Percentiles rank a stretch among this genome's conserved stretches.
These are phyloP conservation scores for Pythium dissotocum DNA, from an alignment of 352 stramenopile species.

Conservation along the genomic window DNA sequence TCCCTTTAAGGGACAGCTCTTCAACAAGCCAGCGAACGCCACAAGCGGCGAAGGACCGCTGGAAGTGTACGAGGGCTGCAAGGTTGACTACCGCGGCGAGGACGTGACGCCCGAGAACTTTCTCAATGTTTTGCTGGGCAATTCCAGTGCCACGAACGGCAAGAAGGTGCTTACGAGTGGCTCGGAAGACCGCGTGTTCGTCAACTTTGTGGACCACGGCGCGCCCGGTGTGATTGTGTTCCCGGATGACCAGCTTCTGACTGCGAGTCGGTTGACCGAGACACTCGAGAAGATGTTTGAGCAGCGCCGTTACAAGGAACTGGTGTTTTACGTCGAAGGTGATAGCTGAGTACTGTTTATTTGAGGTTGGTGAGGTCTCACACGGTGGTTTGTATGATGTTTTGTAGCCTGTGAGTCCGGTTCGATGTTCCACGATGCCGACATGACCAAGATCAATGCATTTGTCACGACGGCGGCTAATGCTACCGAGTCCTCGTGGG, in stretches of 20 bases:
- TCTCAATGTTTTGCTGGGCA: conserved; percentile 82
- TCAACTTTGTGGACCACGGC: conserved; percentile 93
- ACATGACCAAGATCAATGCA: conserved; percentile 82
- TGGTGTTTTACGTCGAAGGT: conserved; percentile 90
- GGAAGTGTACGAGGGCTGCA: conserved; percentile 88
- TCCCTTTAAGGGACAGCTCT: conserved; percentile 87
- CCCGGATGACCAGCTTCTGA: conserved; percentile 69
- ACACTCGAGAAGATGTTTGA: conserved; percentile 81
- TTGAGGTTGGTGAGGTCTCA: neutral
- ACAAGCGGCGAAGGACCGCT: conserved; percentile 40
- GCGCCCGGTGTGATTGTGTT: conserved; percentile 85
- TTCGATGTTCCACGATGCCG: conserved; percentile 85
- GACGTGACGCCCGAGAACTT: conserved; percentile 89
- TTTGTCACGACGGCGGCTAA: conserved; percentile 91
- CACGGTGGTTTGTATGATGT: neutral
- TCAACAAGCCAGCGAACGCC: conserved; percentile 77
- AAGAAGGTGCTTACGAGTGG: conserved; percentile 88
- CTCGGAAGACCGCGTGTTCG: conserved; percentile 85
- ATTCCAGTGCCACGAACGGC: conserved; percentile 49
- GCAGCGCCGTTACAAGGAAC: conserved; percentile 88
- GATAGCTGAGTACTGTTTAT: neutral
- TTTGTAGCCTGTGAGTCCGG: conserved; percentile 85
- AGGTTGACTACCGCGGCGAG: conserved; percentile 72
- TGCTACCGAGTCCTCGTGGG: conserved; percentile 86
- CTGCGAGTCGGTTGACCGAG: conserved; percentile 60